Evolutionary conservation across 768 basidiomycete genomes (phyloP), one percentile per base, ranked within the genome.

Genomic region (Sporobolomyces phaffii): DNA sequence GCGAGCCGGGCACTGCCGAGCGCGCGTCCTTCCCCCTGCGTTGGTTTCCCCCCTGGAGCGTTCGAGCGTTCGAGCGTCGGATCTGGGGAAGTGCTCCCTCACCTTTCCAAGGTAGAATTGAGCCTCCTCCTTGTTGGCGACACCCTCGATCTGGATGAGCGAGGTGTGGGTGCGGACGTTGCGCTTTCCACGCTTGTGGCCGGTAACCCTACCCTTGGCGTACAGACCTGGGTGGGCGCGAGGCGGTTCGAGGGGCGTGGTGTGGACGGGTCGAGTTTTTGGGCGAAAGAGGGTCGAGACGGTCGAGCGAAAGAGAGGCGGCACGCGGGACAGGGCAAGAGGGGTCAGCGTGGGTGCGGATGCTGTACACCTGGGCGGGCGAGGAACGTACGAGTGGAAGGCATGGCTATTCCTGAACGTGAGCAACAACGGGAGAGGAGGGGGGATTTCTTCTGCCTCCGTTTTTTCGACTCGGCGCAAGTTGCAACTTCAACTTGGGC

Each of bases 91-190:
- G 3, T 8, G 13, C 33, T 4, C 34, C 45, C 84, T 75, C 74
- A 96, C 91, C 88, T 99, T 99, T 78, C 96, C 96, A 70, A 98
- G 86, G 84, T 99, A 99, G 81, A 92, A 94, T 78, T 91, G 87
- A 44, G 93, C 90, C 77, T 94, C 92, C 81, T 94, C 85, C 81
- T 92, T 90, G 76, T 81, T 87, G 72, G 86, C 85, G 63, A 97
- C 92, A 77, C 94, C 94, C 82, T 99, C 96, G 78, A 99, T 90
- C 81, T 94, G 91, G 76, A 99, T 80, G 75, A 99, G 87, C 60
- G 91, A 90, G 69, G 92, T 96, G 84, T 94, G 94, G 77, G 91
- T 92, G 77, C 87, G 84, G 64, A 88, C 84, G 84, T 98, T 97
- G 78, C 91, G 88, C 83, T 98, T 98, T 69, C 90, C 92, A 72